phyloP scores from a whole-genome alignment of 805 yeast genomes.

The Komagataella kurtzmanii region DNA sequence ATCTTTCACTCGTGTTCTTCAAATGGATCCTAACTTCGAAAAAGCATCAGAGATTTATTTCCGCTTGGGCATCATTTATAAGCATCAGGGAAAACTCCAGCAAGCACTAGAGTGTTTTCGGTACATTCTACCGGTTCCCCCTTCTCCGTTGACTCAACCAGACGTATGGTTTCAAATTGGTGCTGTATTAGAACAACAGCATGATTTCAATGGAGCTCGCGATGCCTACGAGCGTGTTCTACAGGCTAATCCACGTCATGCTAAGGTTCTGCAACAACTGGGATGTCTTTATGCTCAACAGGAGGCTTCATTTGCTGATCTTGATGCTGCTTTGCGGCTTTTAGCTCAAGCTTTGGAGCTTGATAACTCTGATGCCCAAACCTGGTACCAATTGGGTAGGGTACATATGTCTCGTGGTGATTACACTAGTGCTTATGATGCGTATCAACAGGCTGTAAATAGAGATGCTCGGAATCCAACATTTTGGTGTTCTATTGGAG shows the following conservation, averaged over 20 bases:
- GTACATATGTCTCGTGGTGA: slow-evolving; percentile 95
- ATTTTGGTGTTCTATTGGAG: slow-evolving; percentile 96
- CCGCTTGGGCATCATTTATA: slow-evolving; percentile 90
- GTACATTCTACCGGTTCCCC: slow-evolving; percentile 82
- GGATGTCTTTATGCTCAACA: slow-evolving; percentile 87
- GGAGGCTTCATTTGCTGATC: slow-evolving; percentile 59
- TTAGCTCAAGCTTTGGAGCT: slow-evolving; percentile 80
- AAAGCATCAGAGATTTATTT: slow-evolving; percentile 94
- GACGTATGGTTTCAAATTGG: slow-evolving; percentile 99
- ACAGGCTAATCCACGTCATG: slow-evolving; percentile 82
- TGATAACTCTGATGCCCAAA: slow-evolving; percentile 84
- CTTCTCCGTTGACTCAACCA: slow-evolving; percentile 89
- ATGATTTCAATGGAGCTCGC: slow-evolving; percentile 81
- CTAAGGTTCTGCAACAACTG: slow-evolving; percentile 89
- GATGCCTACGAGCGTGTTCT: slow-evolving; percentile 93
- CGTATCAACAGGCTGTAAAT: slow-evolving; percentile 97
- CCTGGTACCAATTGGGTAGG: slow-evolving; percentile 95
- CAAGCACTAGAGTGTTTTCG: slow-evolving; percentile 91
- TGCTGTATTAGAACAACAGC: slow-evolving; percentile 85
- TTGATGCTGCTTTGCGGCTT: slow-evolving; percentile 71
- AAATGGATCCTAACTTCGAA: slow-evolving; percentile 91
- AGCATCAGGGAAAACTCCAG: slow-evolving; percentile 79
- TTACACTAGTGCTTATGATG: slow-evolving; percentile 92
- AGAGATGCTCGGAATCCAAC: slow-evolving; percentile 95
- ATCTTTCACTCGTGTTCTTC: slow-evolving; percentile 91